phyloP scores from a whole-genome alignment of 2,329 filamentous ascomycete genomes.

The Pyrenophora teres region DNA sequence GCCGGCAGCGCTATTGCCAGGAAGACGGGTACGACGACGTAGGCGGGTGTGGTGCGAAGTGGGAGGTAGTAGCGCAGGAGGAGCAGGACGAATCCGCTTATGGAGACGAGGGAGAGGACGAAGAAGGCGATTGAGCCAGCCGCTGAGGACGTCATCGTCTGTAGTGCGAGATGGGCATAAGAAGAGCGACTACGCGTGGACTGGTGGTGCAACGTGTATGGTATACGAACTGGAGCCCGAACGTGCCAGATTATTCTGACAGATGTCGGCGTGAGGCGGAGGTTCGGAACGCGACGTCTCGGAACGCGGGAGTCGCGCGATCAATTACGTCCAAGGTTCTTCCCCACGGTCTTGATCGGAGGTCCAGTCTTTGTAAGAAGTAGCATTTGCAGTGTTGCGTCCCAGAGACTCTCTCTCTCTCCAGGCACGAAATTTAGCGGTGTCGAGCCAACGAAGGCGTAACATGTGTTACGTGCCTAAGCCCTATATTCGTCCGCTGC shows the following conservation, averaged over 20 bases:
- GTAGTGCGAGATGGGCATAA: conserved; percentile 23
- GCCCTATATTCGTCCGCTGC: conserved; percentile 3
- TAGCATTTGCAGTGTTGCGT: no score
- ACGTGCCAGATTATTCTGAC: conserved; percentile 5
- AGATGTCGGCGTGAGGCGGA: conserved; percentile 11
- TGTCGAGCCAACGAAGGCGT: neutral
- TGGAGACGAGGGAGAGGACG: conserved; percentile 69
- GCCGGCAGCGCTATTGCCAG: conserved; percentile 92
- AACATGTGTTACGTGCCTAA: conserved; percentile 3
- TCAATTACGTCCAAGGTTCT: conserved; percentile 4
- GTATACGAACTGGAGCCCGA: conserved; percentile 8
- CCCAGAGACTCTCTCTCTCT: neutral
- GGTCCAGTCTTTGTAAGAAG: no score
- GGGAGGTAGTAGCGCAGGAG: conserved; percentile 90
- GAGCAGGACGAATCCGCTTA: conserved; percentile 78
- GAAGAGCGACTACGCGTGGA: conserved; percentile 7
- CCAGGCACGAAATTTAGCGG: neutral
- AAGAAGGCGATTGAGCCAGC: conserved; percentile 82
- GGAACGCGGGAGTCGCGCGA: conserved; percentile 25
- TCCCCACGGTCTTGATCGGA: no score
- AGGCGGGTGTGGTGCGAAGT: conserved; percentile 85
- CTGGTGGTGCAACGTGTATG: neutral
- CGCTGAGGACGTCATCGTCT: conserved; percentile 60
- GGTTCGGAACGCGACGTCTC: conserved; percentile 21
- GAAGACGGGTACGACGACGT: conserved; percentile 90